Conservation (phyloP, 495 filamentous ascomycete species). For the Penicillium turbatum region DNA sequence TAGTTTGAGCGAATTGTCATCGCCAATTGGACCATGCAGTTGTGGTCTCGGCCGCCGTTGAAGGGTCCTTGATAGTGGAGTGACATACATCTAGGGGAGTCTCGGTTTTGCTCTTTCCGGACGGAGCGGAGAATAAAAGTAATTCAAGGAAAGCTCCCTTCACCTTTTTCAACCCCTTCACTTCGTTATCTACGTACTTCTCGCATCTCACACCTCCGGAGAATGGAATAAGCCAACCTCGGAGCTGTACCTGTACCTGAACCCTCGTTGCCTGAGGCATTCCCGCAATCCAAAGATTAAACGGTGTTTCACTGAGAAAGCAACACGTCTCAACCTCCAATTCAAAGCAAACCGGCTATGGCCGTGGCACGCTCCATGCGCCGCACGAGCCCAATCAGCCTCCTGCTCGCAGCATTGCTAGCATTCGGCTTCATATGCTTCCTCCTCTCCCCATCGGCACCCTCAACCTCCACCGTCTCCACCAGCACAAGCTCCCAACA, state of each 20-base stretch:
- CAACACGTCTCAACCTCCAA: slow-evolving; percentile 3
- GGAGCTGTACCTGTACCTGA: not conserved
- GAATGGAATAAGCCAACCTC: not conserved
- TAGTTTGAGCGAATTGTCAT: not conserved
- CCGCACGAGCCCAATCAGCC: slow-evolving; percentile 62
- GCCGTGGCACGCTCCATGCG: slow-evolving; percentile 57
- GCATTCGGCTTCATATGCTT: slow-evolving; percentile 63
- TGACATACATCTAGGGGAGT: not conserved
- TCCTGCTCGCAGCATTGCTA: slow-evolving; percentile 57
- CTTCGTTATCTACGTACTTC: not conserved
- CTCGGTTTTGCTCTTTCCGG: slow-evolving; percentile 14
- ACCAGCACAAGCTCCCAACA: slow-evolving; percentile 39
- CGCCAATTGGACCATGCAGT: not conserved
- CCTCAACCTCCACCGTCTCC: slow-evolving; percentile 33
- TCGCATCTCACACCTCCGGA: not conserved
- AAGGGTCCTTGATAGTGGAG: not conserved
- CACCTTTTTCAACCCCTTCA: not conserved
- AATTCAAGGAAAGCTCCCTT: not conserved
- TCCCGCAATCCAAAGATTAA: not conserved
- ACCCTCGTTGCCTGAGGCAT: slow-evolving; percentile 19
- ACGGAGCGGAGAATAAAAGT: not conserved
- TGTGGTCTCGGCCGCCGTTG: not conserved
- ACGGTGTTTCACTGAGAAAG: not conserved
- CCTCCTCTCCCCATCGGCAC: slow-evolving; percentile 49
- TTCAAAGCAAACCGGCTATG: slow-evolving; percentile 31